Conservation (phyloP, 2,329 filamentous ascomycete species). For the Davidsoniella neocaledoniae region DNA sequence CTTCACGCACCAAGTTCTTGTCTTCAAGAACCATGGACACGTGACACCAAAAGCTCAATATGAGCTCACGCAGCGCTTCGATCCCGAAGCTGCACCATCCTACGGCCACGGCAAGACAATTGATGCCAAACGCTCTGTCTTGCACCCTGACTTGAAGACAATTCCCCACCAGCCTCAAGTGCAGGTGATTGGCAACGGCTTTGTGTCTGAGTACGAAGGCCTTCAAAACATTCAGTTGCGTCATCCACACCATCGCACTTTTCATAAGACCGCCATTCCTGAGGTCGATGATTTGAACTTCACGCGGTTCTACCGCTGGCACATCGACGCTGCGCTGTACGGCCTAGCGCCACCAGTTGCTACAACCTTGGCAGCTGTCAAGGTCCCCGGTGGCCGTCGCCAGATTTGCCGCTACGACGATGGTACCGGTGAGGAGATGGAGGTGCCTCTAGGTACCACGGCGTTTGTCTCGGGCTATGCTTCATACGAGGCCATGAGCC, state of each 20-base stretch:
- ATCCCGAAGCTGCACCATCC: constrained; percentile 41
- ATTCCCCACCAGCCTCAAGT: constrained; percentile 66
- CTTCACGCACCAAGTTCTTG: constrained; percentile 50
- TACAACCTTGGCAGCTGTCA: constrained; percentile 58
- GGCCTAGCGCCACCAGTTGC: constrained; percentile 57
- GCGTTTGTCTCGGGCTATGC: constrained; percentile 56
- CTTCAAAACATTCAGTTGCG: constrained; percentile 48
- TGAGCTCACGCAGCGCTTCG: constrained; percentile 56
- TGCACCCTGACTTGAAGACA: constrained; percentile 67
- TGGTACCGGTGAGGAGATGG: constrained; percentile 45
- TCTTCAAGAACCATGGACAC: constrained; percentile 50
- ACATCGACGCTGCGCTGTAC: constrained; percentile 65
- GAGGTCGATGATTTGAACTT: constrained; percentile 30
- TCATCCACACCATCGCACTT: constrained; percentile 64
- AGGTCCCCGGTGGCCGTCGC: constrained; percentile 46
- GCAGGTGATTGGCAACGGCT: constrained; percentile 65
- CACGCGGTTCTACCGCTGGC: constrained; percentile 57
- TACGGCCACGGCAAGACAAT: constrained; percentile 67
- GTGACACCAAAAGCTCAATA: constrained; percentile 56
- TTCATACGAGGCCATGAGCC: constrained; percentile 51
- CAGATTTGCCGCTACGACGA: constrained; percentile 62
- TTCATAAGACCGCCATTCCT: constrained; percentile 50
- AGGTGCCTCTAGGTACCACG: constrained; percentile 58
- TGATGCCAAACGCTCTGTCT: constrained; percentile 44
- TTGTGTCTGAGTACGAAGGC: constrained; percentile 52